Evolutionary conservation across 257 asterid species (phyloP).

Genomic region (Solanum virginianum): DNA sequence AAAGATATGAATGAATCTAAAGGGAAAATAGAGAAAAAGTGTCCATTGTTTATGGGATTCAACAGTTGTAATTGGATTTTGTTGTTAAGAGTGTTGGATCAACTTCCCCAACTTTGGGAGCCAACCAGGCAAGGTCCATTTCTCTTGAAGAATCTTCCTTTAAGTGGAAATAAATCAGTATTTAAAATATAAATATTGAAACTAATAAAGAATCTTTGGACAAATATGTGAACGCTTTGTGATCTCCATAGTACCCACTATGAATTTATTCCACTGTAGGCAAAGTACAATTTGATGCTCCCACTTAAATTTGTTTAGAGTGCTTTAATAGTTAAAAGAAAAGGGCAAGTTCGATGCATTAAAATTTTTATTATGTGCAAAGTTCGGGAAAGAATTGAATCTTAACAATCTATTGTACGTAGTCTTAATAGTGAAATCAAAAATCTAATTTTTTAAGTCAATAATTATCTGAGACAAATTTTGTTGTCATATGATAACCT

Average conservation of each 20-base stretch:
- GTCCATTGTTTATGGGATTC: neutral
- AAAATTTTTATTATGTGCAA: too few species aligned
- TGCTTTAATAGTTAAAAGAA: neutral
- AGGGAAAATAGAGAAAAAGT: neutral
- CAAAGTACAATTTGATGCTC: neutral
- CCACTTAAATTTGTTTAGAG: neutral
- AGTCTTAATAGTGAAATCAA: neutral
- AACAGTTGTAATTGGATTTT: neutral
- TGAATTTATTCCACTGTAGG: neutral
- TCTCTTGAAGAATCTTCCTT: conserved; percentile 1
- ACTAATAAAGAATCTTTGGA: neutral
- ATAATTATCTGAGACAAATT: neutral
- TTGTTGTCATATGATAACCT: neutral
- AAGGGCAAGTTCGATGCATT: too few species aligned
- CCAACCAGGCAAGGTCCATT: conserved; percentile 4
- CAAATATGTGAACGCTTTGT: neutral
- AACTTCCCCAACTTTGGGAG: conserved; percentile 15
- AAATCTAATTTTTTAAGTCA: neutral
- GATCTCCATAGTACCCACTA: neutral
- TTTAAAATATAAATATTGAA: neutral
- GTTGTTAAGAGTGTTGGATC: neutral
- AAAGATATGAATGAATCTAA: neutral
- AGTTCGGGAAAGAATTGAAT: too few species aligned
- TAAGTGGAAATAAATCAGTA: neutral
- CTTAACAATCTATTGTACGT: too few species aligned